Base-by-base conservation (phyloP, 2,329 filamentous ascomycete species). In the Phaeosphaeriaceae sp. region DNA sequence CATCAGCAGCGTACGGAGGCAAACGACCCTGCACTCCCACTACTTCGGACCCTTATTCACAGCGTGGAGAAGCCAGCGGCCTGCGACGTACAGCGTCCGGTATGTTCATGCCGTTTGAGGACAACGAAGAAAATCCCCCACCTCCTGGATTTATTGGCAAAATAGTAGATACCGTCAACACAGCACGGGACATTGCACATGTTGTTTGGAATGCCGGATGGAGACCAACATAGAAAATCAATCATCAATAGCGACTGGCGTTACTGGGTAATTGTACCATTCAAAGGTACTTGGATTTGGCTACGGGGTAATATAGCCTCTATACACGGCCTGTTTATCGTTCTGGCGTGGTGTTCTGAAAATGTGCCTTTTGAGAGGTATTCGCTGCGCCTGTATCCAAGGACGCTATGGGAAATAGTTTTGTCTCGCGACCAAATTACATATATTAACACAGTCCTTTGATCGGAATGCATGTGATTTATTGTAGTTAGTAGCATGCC, bases 51-150 rank as follows among this genome's bases (percentile, higher is more conserved):
- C 50, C 61, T 18, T 55, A 64, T 30, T 52, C 56, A 33, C 51
- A 58, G 49, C 58, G 61, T 26, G 52, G 58, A 6, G 56, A 64
- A 37, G 58, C 62, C 3, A 69, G 71, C 15, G 86, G 87, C 43
- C 87, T 95, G 79, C 85, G 87, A 54, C 83, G 92, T 60, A 95
- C 90, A 16, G 80, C 86, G 42, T 94, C 90, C 32, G 92, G 91
- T 60, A 95, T 96, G 90, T 88, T 96, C 64, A 92, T 95, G 88
- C 90, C 91, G 6, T 88, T 87, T 61, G 89, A 92, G 61, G 88
- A 92, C 61, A 85, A 85, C 52, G 89, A 91, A 57, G 78, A 82
- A 43, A 80, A 83, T 73, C 68, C 80, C 34, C 72, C 77, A 3
- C 74, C 76, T 6, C 74, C 80, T 42, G 87, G 88, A 38, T 80